Evolutionary conservation across 306 rosid species (phyloP).

Genomic region (Prunus mume): DNA sequence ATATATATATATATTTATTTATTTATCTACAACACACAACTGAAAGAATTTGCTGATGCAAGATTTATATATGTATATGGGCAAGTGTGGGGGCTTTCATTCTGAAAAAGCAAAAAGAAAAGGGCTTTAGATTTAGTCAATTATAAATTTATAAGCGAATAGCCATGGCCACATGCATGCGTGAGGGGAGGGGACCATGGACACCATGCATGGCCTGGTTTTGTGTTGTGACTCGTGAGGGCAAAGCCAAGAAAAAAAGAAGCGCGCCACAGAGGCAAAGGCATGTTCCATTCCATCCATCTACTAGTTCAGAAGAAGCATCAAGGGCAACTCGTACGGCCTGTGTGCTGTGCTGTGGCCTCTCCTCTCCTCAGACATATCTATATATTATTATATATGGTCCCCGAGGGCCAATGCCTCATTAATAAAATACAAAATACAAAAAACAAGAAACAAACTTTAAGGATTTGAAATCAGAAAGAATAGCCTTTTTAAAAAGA

Average conservation of each 20-base stretch:
- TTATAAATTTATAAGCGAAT: too few relatives aligned
- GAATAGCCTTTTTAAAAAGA: not conserved
- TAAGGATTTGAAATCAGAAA: not conserved
- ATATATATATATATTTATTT: not conserved
- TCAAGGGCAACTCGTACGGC: too few relatives aligned
- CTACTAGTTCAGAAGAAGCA: too few relatives aligned
- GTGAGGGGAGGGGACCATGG: not conserved
- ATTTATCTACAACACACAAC: too few relatives aligned
- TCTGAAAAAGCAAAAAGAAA: conserved; percentile 10
- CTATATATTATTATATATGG: not conserved
- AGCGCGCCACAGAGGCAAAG: too few relatives aligned
- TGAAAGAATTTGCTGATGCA: too few relatives aligned
- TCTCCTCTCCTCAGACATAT: too few relatives aligned
- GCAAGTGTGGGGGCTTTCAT: not conserved
- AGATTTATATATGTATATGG: too few relatives aligned
- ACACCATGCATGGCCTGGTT: not conserved
- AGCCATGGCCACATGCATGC: conserved; percentile 18
- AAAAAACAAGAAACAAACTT: not conserved
- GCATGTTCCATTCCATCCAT: too few relatives aligned
- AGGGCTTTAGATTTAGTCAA: conserved; percentile 3
- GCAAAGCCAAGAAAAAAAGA: too few relatives aligned
- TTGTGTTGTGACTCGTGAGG: too few relatives aligned
- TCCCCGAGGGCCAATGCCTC: not conserved
- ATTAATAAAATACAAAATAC: not conserved
- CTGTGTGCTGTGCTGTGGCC: too few relatives aligned